A percentile compares a stretch with the other conserved stretches of the same genome.
Evolutionary conservation across 139 green algal species (phyloP).

Genomic region (Yamagishiella unicocca): DNA sequence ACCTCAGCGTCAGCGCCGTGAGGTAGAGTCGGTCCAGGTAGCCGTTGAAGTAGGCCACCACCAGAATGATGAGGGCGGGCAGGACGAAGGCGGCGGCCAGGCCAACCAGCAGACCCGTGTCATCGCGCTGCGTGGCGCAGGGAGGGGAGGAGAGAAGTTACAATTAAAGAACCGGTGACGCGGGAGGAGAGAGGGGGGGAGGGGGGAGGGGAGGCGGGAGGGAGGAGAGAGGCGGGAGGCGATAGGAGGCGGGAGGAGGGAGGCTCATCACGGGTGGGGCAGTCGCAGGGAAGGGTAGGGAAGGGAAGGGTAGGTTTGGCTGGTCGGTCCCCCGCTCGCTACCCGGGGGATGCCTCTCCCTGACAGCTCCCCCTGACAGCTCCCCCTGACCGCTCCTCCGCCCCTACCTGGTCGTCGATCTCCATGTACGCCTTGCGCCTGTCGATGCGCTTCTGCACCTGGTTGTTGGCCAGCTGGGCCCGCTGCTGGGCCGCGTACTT

Average conservation of each 20-base stretch:
- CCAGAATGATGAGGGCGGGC: conserved; percentile 61
- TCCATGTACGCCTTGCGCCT: conserved; percentile 58
- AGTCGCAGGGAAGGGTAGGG: too few relatives aligned
- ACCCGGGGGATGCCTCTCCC: too few relatives aligned
- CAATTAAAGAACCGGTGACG: background rate
- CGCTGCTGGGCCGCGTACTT: background rate
- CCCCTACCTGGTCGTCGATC: conserved; percentile 48
- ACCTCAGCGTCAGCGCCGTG: conserved; percentile 26
- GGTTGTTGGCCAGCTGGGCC: background rate
- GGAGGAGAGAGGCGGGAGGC: background rate
- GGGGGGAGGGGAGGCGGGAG: background rate
- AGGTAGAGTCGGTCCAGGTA: conserved; percentile 68
- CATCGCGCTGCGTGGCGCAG: conserved; percentile 38
- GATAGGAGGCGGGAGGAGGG: background rate
- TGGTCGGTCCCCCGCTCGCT: background rate
- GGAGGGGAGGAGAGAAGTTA: background rate
- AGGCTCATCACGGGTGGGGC: too few relatives aligned
- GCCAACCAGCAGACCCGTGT: conserved; percentile 42
- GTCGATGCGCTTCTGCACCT: conserved; percentile 51
- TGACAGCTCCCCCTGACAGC: too few relatives aligned
- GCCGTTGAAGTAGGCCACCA: conserved; percentile 54
- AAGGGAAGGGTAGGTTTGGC: background rate
- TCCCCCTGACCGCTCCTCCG: too few relatives aligned
- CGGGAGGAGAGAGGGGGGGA: background rate
- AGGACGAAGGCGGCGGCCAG: conserved; percentile 57